Conservation (phyloP, 768 basidiomycete genomes). For the Hebeloma cylindrosporum region DNA sequence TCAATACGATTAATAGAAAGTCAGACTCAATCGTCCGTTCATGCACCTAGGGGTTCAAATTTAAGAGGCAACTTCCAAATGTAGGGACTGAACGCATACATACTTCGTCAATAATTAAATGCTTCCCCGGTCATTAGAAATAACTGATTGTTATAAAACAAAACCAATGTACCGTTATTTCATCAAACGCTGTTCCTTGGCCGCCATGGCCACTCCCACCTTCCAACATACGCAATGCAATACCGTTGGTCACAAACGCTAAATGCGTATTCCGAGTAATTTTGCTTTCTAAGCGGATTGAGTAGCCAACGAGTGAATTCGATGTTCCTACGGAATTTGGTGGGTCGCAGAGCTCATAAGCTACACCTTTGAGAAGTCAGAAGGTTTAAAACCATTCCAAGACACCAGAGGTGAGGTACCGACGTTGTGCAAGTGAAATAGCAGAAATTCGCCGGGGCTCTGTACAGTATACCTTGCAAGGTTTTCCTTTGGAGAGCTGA, state of each 20-base stretch:
- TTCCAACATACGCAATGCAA: constrained; percentile 97
- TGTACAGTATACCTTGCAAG: constrained; percentile 92
- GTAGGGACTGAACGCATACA: constrained; percentile 4
- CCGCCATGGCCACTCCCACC: constrained; percentile 67
- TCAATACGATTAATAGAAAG: constrained; percentile 92
- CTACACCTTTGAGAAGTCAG: constrained; percentile 51
- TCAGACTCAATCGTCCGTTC: constrained; percentile 97
- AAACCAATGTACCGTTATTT: constrained; percentile 72
- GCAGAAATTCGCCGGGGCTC: constrained; percentile 96
- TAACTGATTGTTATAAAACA: constrained; percentile 8
- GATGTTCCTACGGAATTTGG: constrained; percentile 74
- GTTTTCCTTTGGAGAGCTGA: constrained; percentile 72
- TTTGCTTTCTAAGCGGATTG: constrained; percentile 89
- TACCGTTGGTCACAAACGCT: constrained; percentile 90
- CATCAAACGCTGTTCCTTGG: constrained; percentile 83
- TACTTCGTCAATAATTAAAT: constrained; percentile 95
- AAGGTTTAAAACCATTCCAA: neutral
- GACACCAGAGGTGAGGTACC: constrained; percentile 11
- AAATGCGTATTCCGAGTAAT: constrained; percentile 76
- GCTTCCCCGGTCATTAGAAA: constrained; percentile 43
- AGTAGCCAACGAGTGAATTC: constrained; percentile 87
- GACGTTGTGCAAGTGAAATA: constrained; percentile 88
- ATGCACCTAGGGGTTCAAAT: constrained; percentile 61
- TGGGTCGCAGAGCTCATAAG: constrained; percentile 86
- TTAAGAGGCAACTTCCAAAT: neutral